Base-by-base conservation (phyloP, 345 rosid genomes). In the Salix koriyanagi region DNA sequence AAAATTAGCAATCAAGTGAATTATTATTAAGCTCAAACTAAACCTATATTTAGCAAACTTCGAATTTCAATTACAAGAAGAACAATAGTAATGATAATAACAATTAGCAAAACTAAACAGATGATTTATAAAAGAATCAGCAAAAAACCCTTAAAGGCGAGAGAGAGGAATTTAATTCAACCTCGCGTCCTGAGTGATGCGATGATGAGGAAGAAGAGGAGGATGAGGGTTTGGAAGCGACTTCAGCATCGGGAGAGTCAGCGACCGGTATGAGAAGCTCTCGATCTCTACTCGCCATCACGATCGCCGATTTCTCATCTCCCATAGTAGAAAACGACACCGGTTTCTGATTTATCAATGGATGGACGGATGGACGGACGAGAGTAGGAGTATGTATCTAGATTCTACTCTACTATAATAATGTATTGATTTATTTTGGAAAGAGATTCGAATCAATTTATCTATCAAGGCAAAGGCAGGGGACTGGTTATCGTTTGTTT, bases 221-320 rank as follows among this genome's bases (percentile, higher is more conserved):
- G 8, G 96, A 83, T 4, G 96, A 88, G 16, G 93, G 97, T 73
- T 90, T 91, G 16, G 97, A 79, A 18, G 88, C 75, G 60, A 67
- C 75, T 69, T 82, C 88, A 50, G 76, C 87, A 75, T 75, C 81
- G 26, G 67, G 81, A 72, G 91, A 77, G 72, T 89, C 86, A 69
- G 91, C 86, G 76, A 91, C 94, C n/a, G 92, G 97, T 76, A 94
- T 92, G 58, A 92, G 90, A 77, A 92, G 91, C 88, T 94, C 98
- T 60, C 94, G 97, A 89, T 94, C 98, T 74, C 94, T 78, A 73
- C 79, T 81, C 1, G 88, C 85, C 90, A 90, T 89, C 68, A 79
- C 88, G 84, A 87, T 91, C 85, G 86, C 74, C 41, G 91, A 85
- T 85, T 91, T 92, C 62, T 91, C 91, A 83, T 93, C 97, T 77